Evolutionary conservation across 495 filamentous ascomycete species (phyloP), one percentile per base, ranked within the genome.

Genomic region (Lindgomyces ingoldianus): DNA sequence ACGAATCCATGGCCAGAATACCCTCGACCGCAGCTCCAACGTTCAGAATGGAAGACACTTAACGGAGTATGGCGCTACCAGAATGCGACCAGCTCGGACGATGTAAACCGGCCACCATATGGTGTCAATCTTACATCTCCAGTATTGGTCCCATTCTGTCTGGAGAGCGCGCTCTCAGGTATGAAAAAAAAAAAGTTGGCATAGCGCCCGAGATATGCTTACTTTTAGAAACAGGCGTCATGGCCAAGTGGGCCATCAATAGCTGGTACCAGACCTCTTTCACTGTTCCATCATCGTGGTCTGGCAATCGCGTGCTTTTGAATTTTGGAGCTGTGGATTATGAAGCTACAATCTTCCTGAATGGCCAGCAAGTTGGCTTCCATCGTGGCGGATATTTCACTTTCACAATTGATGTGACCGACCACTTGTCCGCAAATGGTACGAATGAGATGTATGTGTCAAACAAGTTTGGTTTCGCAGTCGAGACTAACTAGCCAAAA

Each of bases 301-400:
- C 46, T 1, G 63, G 74, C 1, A 64, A 79, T 14, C 70, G 72
- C 0, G 74, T 87, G 3, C 55, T 87, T 54, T 76, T 89, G n/a
- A 84, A 88, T 52, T 89, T 89, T 55, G 87, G 82, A 45, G 87
- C 87, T 1, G 84, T 89, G 10, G 87, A 89, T 62, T 85, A 89
- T 62, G 80, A 88, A 64, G 83, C 87, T 0, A 85, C 83, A 0
- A 82, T 89, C 0, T 86, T 82, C 52, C 75, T 89, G 67, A 89
- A 89, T 59, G 84, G 83, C 0, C 53, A 79, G 30, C 53, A 83
- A 9, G 80, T 79, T 9, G 81, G 77, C 3, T 81, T 79, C 53
- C 77, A 89, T 50, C 77, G 76, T 14, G 87, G 87, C 24, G 87
- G 87, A 1, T 89, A 88, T 68, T 86, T 80, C 63, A 77, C 80